Evolutionary conservation across 2,329 filamentous ascomycete species (phyloP).

Genomic region (Diaporthe sp.): DNA sequence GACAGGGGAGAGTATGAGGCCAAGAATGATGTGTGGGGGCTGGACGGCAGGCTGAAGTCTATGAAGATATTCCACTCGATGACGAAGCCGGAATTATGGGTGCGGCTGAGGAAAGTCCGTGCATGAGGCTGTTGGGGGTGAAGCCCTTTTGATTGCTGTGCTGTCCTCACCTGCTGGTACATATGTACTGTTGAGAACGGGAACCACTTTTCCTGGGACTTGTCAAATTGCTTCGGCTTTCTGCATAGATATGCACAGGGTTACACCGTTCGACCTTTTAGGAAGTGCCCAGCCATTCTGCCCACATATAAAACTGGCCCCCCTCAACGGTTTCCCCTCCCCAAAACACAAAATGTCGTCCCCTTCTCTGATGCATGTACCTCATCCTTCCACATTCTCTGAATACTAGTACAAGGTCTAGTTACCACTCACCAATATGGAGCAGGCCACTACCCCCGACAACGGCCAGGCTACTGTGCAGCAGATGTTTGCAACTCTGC

Average conservation of each 20-base stretch:
- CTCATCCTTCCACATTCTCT: neutral
- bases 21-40: constrained; percentile 20
- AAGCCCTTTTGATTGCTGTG: neutral
- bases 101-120: neutral
- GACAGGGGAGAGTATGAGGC: constrained; percentile 1
- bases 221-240: too few species aligned
- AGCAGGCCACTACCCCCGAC: neutral
- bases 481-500: neutral
- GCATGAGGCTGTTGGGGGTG: neutral
- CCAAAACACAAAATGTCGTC: too few species aligned
- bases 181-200: too few species aligned
- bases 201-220: too few species aligned
- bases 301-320: too few species aligned
- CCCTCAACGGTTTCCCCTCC: too few species aligned
- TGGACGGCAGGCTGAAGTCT: constrained; percentile 6
- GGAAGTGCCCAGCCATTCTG: too few species aligned
- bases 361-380: too few species aligned
- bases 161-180: too few species aligned
- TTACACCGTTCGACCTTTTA: too few species aligned
- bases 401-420: neutral
- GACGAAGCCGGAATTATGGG: constrained; percentile 24
- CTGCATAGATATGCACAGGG: too few species aligned
- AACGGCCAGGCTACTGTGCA: neutral
- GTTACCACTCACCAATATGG: neutral
- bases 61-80: constrained; percentile 29